A percentile compares a stretch with the other conserved stretches of the same genome.
These are phyloP conservation scores for Rhodotorula mucilaginosa DNA, from an alignment of 1,284 basidiomycete genomes.

Conservation along the genomic window DNA sequence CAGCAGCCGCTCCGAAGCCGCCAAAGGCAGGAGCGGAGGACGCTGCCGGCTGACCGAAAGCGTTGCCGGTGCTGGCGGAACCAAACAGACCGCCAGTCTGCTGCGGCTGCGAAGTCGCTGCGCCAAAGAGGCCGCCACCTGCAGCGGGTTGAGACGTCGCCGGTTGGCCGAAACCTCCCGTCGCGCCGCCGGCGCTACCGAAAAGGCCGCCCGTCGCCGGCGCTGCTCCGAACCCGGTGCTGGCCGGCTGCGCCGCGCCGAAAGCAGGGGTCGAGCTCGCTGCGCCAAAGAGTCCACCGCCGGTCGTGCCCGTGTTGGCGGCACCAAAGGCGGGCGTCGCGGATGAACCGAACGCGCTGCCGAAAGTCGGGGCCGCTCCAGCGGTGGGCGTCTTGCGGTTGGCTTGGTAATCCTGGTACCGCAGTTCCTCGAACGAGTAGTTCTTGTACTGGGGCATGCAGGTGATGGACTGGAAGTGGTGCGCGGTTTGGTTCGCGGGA, in stretches of 20 bases:
- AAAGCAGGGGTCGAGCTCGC: conserved; percentile 47
- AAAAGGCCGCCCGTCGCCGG: conserved; percentile 46
- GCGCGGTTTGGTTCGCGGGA: conserved; percentile 33
- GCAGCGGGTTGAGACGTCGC: conserved; percentile 37
- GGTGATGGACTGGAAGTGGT: conserved; percentile 38
- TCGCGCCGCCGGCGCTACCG: conserved; percentile 48
- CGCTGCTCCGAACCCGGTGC: conserved; percentile 47
- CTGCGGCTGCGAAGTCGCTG: conserved; percentile 19
- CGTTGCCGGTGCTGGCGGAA: conserved; percentile 19
- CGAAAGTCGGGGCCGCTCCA: conserved; percentile 53
- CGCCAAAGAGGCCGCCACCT: conserved; percentile 26
- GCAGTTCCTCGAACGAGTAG: conserved; percentile 48
- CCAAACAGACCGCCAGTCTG: conserved; percentile 33
- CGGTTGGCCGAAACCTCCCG: conserved; percentile 49
- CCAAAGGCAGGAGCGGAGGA: conserved; percentile 22
- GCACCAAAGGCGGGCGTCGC: conserved; percentile 47
- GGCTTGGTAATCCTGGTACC: conserved; percentile 56
- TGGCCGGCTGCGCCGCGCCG: conserved; percentile 42
- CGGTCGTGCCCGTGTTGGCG: conserved; percentile 38
- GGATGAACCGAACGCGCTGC: conserved; percentile 44
- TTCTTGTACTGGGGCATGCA: conserved; percentile 39
- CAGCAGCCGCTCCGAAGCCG: conserved; percentile 22
- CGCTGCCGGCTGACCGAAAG: conserved; percentile 41
- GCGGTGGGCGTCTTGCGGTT: conserved; percentile 61
- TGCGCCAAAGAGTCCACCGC: conserved; percentile 53